Conservation (phyloP, 441 rosid species). For the Rhodomyrtus psidioides region DNA sequence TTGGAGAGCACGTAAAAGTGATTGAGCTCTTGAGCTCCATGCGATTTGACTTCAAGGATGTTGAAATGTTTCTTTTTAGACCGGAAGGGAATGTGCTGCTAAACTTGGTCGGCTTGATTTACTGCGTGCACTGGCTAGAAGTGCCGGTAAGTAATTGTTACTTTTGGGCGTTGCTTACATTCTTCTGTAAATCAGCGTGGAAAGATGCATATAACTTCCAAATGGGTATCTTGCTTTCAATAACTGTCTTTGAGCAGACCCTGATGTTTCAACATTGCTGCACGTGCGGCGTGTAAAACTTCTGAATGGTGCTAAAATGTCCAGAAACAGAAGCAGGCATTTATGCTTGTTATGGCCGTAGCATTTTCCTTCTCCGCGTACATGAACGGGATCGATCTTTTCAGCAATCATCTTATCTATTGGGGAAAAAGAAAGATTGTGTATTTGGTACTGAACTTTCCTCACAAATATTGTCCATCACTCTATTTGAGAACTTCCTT, state of each 20-base stretch:
- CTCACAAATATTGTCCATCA: background rate
- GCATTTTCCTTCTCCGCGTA: background rate
- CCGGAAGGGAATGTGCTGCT: slow-evolving; percentile 40
- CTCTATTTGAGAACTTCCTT: background rate
- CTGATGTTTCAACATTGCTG: accelerated
- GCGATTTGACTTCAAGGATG: slow-evolving; percentile 42
- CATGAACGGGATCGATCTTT: background rate
- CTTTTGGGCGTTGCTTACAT: background rate
- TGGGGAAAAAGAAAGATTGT: background rate
- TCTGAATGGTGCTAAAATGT: background rate
- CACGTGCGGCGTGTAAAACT: background rate
- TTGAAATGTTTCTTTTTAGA: slow-evolving; percentile 48
- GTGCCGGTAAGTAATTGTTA: slow-evolving; percentile 26
- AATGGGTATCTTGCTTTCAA: background rate
- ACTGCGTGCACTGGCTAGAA: slow-evolving; percentile 38
- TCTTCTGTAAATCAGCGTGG: background rate
- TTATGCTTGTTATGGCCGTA: background rate
- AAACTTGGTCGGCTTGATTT: slow-evolving; percentile 57
- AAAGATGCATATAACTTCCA: background rate
- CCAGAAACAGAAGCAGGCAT: background rate
- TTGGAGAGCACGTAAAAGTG: slow-evolving; percentile 28
- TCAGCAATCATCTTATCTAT: background rate
- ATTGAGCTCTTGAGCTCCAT: slow-evolving; percentile 29
- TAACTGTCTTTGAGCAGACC: background rate
- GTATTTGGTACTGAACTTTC: background rate